These are phyloP conservation scores for Fusarium armeniacum DNA, from an alignment of 2,329 filamentous ascomycete genomes.

Conservation along the genomic window DNA sequence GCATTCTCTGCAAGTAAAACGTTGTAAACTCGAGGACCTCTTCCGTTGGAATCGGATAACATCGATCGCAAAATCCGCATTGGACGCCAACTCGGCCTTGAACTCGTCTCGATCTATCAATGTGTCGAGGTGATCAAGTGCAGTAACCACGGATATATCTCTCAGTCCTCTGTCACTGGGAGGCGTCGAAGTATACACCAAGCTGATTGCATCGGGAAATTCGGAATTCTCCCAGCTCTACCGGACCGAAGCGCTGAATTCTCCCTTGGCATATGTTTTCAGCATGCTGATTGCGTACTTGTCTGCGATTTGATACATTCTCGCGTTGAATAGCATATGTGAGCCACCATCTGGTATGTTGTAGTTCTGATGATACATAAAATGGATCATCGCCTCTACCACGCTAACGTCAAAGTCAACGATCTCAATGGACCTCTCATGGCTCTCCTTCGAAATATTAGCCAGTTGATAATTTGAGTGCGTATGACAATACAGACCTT, in stretches of 20 bases:
- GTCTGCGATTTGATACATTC: not conserved
- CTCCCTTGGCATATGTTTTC: accelerated
- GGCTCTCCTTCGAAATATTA: not conserved
- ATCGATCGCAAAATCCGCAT: accelerated
- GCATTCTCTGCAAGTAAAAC: not conserved
- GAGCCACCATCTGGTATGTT: accelerated
- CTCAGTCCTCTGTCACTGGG: accelerated
- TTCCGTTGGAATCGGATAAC: not conserved
- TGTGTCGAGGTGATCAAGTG: accelerated
- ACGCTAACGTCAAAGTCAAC: accelerated
- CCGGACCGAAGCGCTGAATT: accelerated
- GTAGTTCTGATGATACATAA: not conserved
- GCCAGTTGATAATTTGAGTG: accelerated
- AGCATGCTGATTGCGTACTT: not conserved
- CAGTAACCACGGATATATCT: accelerated
- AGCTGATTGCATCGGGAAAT: accelerated
- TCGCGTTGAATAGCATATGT: not conserved
- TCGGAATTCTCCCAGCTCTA: too few relatives aligned
- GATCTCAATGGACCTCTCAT: accelerated
- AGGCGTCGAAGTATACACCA: not conserved
- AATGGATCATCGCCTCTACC: not conserved
- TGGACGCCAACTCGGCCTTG: accelerated
- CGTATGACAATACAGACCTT: not conserved
- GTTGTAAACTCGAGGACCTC: accelerated
- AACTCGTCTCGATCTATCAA: accelerated